phyloP scores from a whole-genome alignment of 768 basidiomycete genomes.

The Termitomyces titanicus region DNA sequence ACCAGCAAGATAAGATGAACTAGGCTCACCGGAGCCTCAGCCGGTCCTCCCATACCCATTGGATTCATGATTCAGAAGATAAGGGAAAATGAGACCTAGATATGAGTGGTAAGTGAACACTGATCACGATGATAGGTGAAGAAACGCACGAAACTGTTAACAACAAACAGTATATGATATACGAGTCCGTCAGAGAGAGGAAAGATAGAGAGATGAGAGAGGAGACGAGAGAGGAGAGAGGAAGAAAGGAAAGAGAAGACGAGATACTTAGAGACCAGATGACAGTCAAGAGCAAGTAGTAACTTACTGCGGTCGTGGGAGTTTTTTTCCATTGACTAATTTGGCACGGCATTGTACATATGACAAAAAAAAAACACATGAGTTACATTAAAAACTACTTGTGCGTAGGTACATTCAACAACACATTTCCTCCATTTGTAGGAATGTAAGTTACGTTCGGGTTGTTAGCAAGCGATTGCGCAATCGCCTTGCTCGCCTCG shows the following conservation, averaged over 20 bases:
- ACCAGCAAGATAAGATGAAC: constrained; percentile 15
- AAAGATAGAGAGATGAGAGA: constrained; percentile 39
- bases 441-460: constrained; percentile 91
- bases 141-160: constrained; percentile 50
- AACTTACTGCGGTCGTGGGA: constrained; percentile 37
- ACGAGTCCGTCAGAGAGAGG: constrained; percentile 59
- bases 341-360: constrained; percentile 7
- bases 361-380: background rate
- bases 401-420: constrained; percentile 76
- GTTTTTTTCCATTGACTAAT: constrained; percentile 29
- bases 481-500: constrained; percentile 98
- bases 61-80: constrained; percentile 70
- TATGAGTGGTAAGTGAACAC: constrained; percentile 20
- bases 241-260: constrained; percentile 40
- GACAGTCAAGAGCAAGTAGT: constrained; percentile 42
- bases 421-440: constrained; percentile 71
- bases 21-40: constrained; percentile 73
- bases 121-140: background rate
- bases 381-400: constrained; percentile 25
- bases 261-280: constrained; percentile 43
- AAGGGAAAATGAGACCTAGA: constrained; percentile 49
- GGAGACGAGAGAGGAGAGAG: constrained; percentile 42
- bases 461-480: constrained; percentile 72
- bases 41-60: constrained; percentile 65
- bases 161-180: constrained; percentile 45